These are phyloP conservation scores for Phoenix roebelenii DNA, from an alignment of 176 grass and related monocot species.

Conservation along the genomic window DNA sequence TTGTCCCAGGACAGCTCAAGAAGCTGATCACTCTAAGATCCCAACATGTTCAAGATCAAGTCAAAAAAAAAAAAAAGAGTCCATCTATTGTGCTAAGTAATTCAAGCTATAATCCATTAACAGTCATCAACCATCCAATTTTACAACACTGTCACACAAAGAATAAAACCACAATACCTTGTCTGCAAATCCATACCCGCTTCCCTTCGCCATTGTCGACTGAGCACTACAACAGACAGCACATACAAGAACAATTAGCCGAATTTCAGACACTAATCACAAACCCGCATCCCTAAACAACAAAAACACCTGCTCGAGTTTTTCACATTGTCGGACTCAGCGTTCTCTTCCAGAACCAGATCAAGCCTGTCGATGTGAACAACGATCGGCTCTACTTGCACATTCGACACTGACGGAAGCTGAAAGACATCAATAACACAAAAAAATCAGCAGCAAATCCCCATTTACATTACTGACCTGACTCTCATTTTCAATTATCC, in stretches of 20 bases:
- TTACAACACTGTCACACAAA: no score
- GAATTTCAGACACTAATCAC: background rate
- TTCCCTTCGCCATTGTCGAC: constrained; percentile 51
- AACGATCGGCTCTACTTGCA: constrained; percentile 87
- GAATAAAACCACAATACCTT: constrained; percentile 36
- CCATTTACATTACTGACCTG: no score
- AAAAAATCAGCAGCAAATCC: background rate
- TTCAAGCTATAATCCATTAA: no score
- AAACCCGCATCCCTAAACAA: background rate
- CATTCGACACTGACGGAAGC: constrained; percentile 95
- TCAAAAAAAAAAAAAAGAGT: no score
- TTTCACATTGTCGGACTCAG: constrained; percentile 55
- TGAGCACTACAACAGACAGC: constrained; percentile 30
- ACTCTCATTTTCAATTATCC: no score
- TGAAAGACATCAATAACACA: constrained; percentile 22
- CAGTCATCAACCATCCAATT: no score
- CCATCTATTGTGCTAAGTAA: no score
- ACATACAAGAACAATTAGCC: constrained; percentile 21
- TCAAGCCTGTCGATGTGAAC: constrained; percentile 91
- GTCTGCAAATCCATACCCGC: constrained; percentile 92
- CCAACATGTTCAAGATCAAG: no score
- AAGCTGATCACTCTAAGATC: no score
- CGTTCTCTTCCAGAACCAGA: constrained; percentile 89
- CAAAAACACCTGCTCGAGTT: constrained; percentile 50
- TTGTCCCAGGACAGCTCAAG: no score